Evolutionary conservation across 768 basidiomycete genomes (phyloP).

Genomic region (Collybia mongolica): DNA sequence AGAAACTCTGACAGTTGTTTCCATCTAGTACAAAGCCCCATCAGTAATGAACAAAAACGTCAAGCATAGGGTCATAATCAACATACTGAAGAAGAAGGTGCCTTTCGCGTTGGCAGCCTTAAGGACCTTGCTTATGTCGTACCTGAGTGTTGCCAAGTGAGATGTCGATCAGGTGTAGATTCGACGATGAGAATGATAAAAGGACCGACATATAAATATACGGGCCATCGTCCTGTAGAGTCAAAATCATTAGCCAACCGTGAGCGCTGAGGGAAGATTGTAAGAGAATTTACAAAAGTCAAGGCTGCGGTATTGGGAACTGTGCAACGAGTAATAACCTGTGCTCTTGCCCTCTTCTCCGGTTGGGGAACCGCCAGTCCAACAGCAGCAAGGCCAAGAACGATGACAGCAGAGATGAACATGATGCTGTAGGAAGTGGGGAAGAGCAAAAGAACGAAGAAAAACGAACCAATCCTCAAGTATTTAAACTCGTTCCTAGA

Average conservation of each 20-base stretch:
- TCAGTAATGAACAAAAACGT: background rate
- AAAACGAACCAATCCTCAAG: too few relatives aligned
- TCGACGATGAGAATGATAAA: too few relatives aligned
- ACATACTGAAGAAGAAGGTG: conserved; percentile 34
- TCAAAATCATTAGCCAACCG: background rate
- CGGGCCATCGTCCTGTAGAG: conserved; percentile 17
- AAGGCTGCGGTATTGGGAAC: conserved; percentile 17
- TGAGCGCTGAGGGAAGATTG: background rate
- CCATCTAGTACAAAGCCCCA: conserved; percentile 22
- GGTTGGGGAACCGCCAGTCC: conserved; percentile 10
- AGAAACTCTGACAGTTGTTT: conserved; percentile 26
- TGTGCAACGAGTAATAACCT: conserved; percentile 16
- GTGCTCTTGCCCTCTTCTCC: conserved; percentile 13
- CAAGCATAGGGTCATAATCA: background rate
- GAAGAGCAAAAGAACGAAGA: background rate
- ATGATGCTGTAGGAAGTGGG: background rate
- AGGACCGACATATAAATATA: conserved; percentile 11
- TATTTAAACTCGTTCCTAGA: too few relatives aligned
- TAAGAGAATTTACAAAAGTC: conserved; percentile 13
- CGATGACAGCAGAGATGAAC: conserved; percentile 9
- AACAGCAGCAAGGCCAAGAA: conserved; percentile 7
- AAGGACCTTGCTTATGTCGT: conserved; percentile 8
- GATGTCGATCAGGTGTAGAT: background rate
- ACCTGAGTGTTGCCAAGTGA: conserved; percentile 1
- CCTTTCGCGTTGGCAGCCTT: conserved; percentile 31